These are phyloP conservation scores for Cucumis cinereus DNA, from an alignment of 306 rosid species.

Conservation along the genomic window DNA sequence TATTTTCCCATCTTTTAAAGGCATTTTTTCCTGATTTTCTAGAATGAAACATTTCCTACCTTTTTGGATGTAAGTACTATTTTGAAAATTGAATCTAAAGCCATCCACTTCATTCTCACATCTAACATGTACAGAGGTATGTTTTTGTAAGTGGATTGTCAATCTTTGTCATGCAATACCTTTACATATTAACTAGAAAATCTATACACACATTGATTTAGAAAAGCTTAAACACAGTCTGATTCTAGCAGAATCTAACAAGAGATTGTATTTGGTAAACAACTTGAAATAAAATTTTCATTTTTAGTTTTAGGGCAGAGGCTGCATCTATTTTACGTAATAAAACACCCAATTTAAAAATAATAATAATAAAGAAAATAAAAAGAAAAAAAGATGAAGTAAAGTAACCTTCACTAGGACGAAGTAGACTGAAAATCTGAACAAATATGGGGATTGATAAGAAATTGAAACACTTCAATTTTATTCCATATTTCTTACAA, in stretches of 20 bases:
- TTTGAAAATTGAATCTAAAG: background rate
- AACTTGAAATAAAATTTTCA: background rate
- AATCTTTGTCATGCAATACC: background rate
- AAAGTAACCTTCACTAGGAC: background rate
- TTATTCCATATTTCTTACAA: background rate
- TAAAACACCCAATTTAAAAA: background rate
- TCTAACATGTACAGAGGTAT: background rate
- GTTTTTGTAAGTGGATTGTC: background rate
- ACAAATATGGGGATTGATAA: background rate
- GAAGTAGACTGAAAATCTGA: background rate
- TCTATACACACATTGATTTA: background rate
- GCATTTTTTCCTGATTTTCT: background rate
- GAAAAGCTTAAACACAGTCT: background rate
- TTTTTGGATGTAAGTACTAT: background rate
- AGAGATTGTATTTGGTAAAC: background rate
- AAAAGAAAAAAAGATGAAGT: background rate
- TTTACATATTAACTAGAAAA: background rate
- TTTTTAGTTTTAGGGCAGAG: background rate
- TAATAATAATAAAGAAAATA: background rate
- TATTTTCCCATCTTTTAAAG: background rate
- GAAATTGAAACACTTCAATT: background rate
- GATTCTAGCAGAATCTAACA: background rate
- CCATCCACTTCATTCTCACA: background rate
- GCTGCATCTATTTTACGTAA: background rate
- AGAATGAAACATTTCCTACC: background rate